Base-by-base conservation (phyloP, 2,329 filamentous ascomycete species). In the Tolypocladium ovalisporum region DNA sequence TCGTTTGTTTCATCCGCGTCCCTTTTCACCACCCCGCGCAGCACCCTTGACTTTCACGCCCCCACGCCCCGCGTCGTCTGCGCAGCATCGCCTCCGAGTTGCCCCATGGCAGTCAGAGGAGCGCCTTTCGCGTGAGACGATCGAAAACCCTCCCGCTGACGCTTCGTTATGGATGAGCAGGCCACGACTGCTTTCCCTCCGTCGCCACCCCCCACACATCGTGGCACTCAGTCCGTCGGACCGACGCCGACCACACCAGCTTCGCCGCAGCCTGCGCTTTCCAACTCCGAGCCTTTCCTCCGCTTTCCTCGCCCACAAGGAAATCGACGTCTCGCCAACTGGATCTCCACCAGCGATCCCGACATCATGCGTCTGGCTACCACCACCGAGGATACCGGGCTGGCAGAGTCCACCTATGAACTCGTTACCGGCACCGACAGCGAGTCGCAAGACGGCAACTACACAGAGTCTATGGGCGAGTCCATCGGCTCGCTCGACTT, bases 341-440 rank as follows among this genome's bases (percentile, higher is more conserved):
- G 81, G 81, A 73, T 85, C 54, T 82, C 79, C 8, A 77, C 75
- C 56, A 83, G 80, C 64, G 76, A 80, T 35, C 79, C 79, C 55
- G 76, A 81, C 70, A 81, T 83, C 61, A 82, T 82, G 78, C 75
- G 74, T 61, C 69, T 75, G 27, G 71, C 71, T 40, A 70, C 66
- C 56, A 71, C 71, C 34, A 73, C 75, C 58, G 76, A 79, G 44
- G 75, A 77, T 61, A 76, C 79, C 67, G 82, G 73, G 63, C 66
- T 84, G 65, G 70, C 75, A 64, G 81, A 82, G 64, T 81, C 81
- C 57, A 74, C 79, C 58, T 85, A 80, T 67, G 81, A 84, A 65
- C 70, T 84, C 53, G 78, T 85, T 66, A 73, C 73, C 56, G 73
- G 72, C 62, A 78, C 76, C 57, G 81, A 83, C 61, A 77, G 74